Evolutionary conservation across 192 early-diverging fungal genomes (phyloP), one percentile per base, ranked within the genome.

Genomic region (Coemansia sp.): DNA sequence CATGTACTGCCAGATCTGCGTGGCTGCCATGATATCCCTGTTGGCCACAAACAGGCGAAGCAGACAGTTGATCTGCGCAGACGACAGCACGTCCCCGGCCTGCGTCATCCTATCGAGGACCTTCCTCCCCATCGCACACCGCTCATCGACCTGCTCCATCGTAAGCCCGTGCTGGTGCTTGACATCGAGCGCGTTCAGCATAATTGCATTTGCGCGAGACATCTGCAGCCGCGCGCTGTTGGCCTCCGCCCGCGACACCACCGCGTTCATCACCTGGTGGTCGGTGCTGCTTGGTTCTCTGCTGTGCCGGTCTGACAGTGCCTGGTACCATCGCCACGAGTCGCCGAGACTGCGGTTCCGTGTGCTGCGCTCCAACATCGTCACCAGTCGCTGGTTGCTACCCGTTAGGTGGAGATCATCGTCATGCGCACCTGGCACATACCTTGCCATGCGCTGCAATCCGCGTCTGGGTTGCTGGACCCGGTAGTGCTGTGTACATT

Each of bases 1-100:
- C 40, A 68, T 68, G 14, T 70, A 64, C 61, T 82, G 79, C 79
- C 79, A 82, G 0, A 76, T 19, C 10, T 61, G 58, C 25, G 70
- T 64, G 12, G 65, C 71, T 5, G 70, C 68, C 8, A 51, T 61
- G 13, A 49, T 50, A 14, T 70, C 54, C 9, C 44, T 6, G 6
- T 17, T 40, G 0, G 63, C 42, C 0, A 71, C 68, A 59, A 76
- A 76, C 0, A 72, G 37, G 0, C 22, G 20, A 16, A 82, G n/a
- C 32, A 76, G 17, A 32, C 9, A 7, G 22, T 58, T 61, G 16
- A 76, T 2, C 38, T 70, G 60, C 11, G 51, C 44, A 1, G 58
- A 39, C 22, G 58, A 20, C 17, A 72, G 50, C 6, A 44, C n/a
- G 10, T 25, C 40, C 5, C 59, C 50, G 40, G 10, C 39, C 16